A percentile compares a stretch with the other conserved stretches of the same genome.
These are phyloP conservation scores for Fusarium oxysporum DNA, from an alignment of 2,329 filamentous ascomycete species.

Conservation along the genomic window DNA sequence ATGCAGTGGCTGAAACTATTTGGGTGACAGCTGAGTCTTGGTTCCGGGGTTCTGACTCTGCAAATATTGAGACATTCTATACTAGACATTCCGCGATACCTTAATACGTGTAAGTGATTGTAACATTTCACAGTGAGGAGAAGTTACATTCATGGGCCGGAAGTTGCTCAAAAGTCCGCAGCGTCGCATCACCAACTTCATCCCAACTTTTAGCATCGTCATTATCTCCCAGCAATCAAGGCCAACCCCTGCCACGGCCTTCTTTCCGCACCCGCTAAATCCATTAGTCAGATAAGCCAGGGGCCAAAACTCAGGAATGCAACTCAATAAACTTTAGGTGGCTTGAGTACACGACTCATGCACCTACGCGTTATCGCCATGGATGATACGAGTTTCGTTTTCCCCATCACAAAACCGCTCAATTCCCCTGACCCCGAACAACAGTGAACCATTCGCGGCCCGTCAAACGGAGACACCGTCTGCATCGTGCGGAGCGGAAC, in stretches of 20 bases:
- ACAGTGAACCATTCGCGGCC: background rate
- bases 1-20: background rate
- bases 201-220: background rate
- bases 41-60: background rate
- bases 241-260: background rate
- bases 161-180: background rate
- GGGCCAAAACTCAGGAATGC: background rate
- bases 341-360: background rate
- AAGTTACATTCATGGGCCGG: no score
- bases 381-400: background rate
- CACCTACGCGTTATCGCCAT: background rate
- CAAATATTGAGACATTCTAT: background rate
- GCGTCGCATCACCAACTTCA: background rate
- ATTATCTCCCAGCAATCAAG: background rate
- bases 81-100: background rate
- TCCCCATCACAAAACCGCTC: background rate
- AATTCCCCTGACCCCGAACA: background rate
- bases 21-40: background rate
- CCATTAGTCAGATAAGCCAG: background rate
- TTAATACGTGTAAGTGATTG: rapidly evolving
- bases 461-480: conserved; percentile 5
- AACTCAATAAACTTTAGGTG: background rate
- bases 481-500: background rate
- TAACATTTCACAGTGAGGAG: background rate
- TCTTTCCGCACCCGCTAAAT: background rate